phyloP scores from a whole-genome alignment of 2,329 filamentous ascomycete genomes.

The Volutella citrinella region DNA sequence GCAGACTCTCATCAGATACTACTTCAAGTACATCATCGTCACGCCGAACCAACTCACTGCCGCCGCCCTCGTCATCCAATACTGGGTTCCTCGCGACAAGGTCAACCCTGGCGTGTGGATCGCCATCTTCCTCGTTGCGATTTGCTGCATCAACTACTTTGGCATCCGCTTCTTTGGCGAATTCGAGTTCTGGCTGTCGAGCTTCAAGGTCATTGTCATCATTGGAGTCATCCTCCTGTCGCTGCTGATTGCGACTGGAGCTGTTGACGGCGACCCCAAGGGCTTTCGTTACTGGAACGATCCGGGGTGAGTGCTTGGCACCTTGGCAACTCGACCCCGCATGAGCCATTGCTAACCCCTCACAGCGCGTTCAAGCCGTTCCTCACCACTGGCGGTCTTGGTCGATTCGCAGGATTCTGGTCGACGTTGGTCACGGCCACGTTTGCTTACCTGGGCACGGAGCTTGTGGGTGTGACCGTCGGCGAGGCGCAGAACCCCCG shows the following conservation, averaged over 20 bases:
- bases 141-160: conserved; percentile 36
- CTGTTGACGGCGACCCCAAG: conserved; percentile 36
- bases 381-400: conserved; percentile 24
- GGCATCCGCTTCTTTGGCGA: conserved; percentile 49
- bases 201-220: conserved; percentile 48
- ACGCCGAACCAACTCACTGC: conserved; percentile 81
- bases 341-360: not conserved
- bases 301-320: conserved; percentile 37
- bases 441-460: conserved; percentile 46
- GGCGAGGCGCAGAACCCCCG: conserved; percentile 35
- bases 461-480: conserved; percentile 31
- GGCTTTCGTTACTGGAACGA: conserved; percentile 44
- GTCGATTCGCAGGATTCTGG: conserved; percentile 42
- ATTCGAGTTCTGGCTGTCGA: conserved; percentile 48
- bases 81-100: conserved; percentile 61
- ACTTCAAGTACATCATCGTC: conserved; percentile 77
- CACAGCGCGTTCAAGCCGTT: not conserved
- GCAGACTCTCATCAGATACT: conserved; percentile 38
- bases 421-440: conserved; percentile 46
- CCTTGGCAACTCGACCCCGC: no score
- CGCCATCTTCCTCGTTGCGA: conserved; percentile 34
- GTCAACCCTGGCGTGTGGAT: conserved; percentile 70
- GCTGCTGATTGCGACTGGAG: conserved; percentile 46
- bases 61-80: conserved; percentile 69
- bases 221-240: conserved; percentile 47